Evolutionary conservation across 1,139 yeast species (phyloP).

Genomic region (Nadsonia starkeyi-henricii): DNA sequence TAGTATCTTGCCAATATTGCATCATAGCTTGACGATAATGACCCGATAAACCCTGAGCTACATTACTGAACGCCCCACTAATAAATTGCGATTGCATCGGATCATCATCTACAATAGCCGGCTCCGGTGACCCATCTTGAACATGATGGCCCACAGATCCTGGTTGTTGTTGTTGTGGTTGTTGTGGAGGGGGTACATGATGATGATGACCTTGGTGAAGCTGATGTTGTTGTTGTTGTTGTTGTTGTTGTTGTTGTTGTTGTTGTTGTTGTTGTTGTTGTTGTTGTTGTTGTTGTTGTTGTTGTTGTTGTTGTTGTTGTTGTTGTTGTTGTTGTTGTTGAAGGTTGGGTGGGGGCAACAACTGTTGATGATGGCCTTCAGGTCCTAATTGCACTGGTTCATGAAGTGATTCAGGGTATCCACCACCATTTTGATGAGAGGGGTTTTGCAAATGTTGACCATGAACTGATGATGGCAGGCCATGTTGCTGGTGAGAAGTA

Average conservation of each 20-base stretch:
- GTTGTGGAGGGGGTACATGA: not conserved
- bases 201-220: not conserved
- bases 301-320: not conserved
- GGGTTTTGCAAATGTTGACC: not conserved
- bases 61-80: conserved; percentile 49
- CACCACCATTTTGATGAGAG: not conserved
- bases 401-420: not conserved
- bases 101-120: not conserved
- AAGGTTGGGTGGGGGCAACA: not conserved
- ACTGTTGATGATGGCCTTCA: not conserved
- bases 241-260: not conserved
- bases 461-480: not conserved
- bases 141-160: not conserved
- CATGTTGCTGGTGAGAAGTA: not conserved
- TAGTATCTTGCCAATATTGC: conserved; percentile 88
- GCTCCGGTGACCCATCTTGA: not conserved
- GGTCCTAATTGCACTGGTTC: no score
- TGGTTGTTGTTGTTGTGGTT: not conserved
- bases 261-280: not conserved
- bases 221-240: not conserved
- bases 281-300: not conserved
- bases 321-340: not conserved
- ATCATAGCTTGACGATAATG: conserved; percentile 77
- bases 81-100: conserved; percentile 2
- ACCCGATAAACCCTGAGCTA: conserved; percentile 83